Evolutionary conservation across 306 rosid genomes (phyloP).

Genomic region (Pyrus pyrifolia): DNA sequence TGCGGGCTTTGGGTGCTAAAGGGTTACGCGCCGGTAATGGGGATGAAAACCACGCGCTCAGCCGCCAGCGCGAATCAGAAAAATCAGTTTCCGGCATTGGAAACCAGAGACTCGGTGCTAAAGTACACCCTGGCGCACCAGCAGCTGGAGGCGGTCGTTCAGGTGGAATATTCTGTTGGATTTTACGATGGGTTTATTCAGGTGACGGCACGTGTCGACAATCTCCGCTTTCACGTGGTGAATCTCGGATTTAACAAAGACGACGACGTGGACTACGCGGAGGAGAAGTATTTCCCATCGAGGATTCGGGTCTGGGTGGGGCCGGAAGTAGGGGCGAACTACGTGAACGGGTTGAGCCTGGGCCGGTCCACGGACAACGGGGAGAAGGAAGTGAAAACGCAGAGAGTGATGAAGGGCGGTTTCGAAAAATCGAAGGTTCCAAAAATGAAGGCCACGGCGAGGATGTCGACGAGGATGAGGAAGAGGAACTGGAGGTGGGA

Average conservation of each 20-base stretch:
- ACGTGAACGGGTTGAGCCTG: constrained; percentile 64
- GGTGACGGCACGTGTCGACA: constrained; percentile 71
- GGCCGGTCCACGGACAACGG: constrained; percentile 64
- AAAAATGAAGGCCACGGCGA: constrained; percentile 35
- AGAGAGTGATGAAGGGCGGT: constrained; percentile 48
- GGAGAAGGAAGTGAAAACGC: constrained; percentile 55
- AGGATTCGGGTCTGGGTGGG: constrained; percentile 75
- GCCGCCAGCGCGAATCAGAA: constrained; percentile 11
- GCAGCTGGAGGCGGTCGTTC: constrained; percentile 74
- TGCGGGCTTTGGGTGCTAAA: constrained; percentile 74
- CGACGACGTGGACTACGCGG: constrained; percentile 39
- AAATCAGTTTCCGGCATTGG: constrained; percentile 31
- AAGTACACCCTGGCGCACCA: constrained; percentile 76
- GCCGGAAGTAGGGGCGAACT: constrained; percentile 77
- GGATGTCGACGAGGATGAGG: constrained; percentile 29
- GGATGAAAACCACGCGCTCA: constrained; percentile 43
- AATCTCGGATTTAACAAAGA: constrained; percentile 43
- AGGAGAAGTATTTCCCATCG: constrained; percentile 71
- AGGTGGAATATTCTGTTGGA: constrained; percentile 63
- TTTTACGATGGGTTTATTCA: constrained; percentile 58
- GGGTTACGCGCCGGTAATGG: constrained; percentile 75
- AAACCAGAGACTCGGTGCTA: constrained; percentile 53
- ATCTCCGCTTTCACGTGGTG: constrained; percentile 59
- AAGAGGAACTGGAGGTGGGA: constrained; percentile 79
- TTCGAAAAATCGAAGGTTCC: constrained; percentile 29